Evolutionary conservation across 208 protist species (phyloP).

Genomic region (Trypanosoma mega): DNA sequence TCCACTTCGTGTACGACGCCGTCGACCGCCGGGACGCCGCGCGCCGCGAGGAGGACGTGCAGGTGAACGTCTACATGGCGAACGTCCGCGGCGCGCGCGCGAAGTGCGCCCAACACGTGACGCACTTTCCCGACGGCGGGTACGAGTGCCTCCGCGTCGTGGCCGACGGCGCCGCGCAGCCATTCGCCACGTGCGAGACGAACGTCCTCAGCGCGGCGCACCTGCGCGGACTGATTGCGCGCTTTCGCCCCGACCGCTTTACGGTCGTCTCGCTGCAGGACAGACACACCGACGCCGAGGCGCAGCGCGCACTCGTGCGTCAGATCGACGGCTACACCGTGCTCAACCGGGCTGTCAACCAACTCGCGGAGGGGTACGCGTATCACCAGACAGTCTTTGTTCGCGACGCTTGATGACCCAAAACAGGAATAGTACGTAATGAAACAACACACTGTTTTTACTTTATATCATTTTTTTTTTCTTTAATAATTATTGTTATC

Average conservation of each 20-base stretch:
- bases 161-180: conserved; percentile 6
- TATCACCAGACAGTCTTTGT: conserved; percentile 73
- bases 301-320: conserved; percentile 35
- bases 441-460: not conserved
- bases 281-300: conserved; percentile 26
- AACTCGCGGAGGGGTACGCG: conserved; percentile 78
- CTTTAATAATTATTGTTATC: conserved; percentile 13
- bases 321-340: conserved; percentile 52
- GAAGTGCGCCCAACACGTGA: conserved; percentile 34
- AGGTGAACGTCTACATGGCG: conserved; percentile 83
- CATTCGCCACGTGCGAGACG: conserved; percentile 75
- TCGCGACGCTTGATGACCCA: conserved; percentile 11
- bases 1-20: conserved; percentile 85
- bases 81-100: conserved; percentile 30
- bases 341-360: conserved; percentile 65
- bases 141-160: conserved; percentile 78
- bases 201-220: conserved; percentile 43
- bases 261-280: conserved; percentile 73
- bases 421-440: not conserved
- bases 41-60: conserved; percentile 41
- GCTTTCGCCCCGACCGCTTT: conserved; percentile 57
- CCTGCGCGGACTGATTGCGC: conserved; percentile 44
- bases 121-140: conserved; percentile 29
- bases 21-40: conserved; percentile 30
- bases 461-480: conserved; percentile 31